Evolutionary conservation across 257 asterid species (phyloP), one percentile per base, ranked within the genome.

Genomic region (Cynanchum wilfordii): DNA sequence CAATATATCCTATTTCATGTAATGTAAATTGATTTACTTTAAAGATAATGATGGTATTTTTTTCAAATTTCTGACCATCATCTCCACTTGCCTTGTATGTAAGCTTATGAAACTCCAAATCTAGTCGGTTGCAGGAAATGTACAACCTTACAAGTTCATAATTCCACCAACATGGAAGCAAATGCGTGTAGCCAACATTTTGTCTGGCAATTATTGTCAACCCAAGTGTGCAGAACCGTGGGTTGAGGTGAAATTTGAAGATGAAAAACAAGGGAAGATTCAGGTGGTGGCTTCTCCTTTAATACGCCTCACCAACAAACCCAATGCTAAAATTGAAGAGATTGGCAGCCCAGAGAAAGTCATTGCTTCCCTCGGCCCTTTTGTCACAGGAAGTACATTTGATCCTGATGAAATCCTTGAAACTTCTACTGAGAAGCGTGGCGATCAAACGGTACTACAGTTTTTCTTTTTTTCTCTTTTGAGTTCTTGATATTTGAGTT

Each of bases 191-290:
- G 99, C 98, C n/a, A 95, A 95, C 82, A 95, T 95, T 66, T 73
- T 95, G 5, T 95, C 97, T 0, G 99, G 99, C n/a, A 95, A 92
- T 65, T 95, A 95, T 68, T 95, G 98, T 86, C 99, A 95, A 77
- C 99, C 99, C 3, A 95, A 92, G 86, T 95, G 98, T 70, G 99
- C 99, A 2, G 99, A 92, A 85, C 99, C 99, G 0, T 92, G 99
- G 98, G 75, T 95, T 10, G 98, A 95, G 89, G 98, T 95, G 22
- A 95, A 90, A 71, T 95, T 95, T 70, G 98, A 95, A 81, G 86
- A 92, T 60, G 96, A 80, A 56, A 89, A 83, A 70, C 97, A 92
- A 78, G 99, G 99, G 3, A 89, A 84, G 70, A 71, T 91, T 68
- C 99, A 95, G 77, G 98, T 95, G 50, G 99, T 95, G 79, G 99